Percentiles rank a stretch among this genome's conserved stretches.
Conservation (phyloP, 805 yeast species). For the Candida jianshihensis region DNA sequence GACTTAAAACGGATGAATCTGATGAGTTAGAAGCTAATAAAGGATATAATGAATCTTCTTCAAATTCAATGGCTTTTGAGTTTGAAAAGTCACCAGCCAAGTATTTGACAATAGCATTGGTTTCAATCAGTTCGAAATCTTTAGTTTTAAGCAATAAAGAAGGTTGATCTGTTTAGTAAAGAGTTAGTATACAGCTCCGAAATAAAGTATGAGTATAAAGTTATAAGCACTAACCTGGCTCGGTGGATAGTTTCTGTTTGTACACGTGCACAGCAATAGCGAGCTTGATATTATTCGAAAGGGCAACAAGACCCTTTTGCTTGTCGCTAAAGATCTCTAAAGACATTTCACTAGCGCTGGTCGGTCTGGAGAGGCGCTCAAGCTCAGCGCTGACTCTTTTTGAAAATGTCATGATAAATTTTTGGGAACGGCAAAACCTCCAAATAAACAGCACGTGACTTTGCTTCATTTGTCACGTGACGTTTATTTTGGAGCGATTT, state of each 20-base stretch:
- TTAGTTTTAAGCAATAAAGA: conserved; percentile 15
- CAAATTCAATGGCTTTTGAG: conserved; percentile 29
- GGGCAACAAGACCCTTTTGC: conserved; percentile 14
- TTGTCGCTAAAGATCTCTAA: conserved; percentile 18
- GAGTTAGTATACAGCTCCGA: neutral
- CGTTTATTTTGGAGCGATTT: no score
- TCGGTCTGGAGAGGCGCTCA: no score
- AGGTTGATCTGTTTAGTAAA: conserved; percentile 14
- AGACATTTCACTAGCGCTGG: conserved; percentile 8
- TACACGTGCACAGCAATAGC: conserved; percentile 20
- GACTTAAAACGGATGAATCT: conserved; percentile 6
- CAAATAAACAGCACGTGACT: no score
- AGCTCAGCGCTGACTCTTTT: no score
- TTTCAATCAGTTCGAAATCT: conserved; percentile 44
- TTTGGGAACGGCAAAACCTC: no score
- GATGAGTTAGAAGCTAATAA: conserved; percentile 28
- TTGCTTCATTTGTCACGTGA: no score
- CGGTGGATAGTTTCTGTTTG: conserved; percentile 17
- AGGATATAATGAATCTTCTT: conserved; percentile 38
- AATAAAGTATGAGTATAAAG: neutral
- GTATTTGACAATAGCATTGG: conserved; percentile 66
- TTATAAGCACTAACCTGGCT: conserved; percentile 15
- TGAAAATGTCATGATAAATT: no score
- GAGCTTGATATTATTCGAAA: conserved; percentile 22
- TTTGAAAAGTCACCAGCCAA: conserved; percentile 41